Base-by-base conservation (phyloP, 1,139 yeast genomes). In the Chernovozyma sophiae-reginae region DNA sequence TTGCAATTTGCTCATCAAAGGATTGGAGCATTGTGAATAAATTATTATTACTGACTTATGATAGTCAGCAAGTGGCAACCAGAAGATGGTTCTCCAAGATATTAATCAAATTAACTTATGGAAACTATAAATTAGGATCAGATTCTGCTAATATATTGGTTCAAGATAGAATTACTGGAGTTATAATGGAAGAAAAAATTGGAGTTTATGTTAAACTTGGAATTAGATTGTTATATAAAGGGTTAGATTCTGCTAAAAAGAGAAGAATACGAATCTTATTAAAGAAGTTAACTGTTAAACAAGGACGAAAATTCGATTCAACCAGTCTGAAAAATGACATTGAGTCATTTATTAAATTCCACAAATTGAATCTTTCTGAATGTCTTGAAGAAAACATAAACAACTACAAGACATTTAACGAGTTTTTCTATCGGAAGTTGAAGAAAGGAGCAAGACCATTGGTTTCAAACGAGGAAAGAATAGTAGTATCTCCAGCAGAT, bases 71-170 rank as follows among this genome's bases (percentile, higher is more conserved):
- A 39, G 78, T 83, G 46, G 97, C 97, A 0, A 77, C 92, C 3
- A 81, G 86, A 48, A 77, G 92, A 44, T 89, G 97, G 97, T 86
- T 85, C 49, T 74, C 90, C 4, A 87, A 85, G 51, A 75, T 85
- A 3, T 66, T 89, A 42, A 84, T 89, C 38, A 90, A 87, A 53
- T 65, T 92, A 33, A 86, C 95, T 0, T 89, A 87, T 54, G 98
- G 98, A 0, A 83, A 84, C 48, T 85, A 89, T 55, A 79, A 81
- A 34, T 62, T 90, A 23, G 98, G 98, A 1, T 83, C 89, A 27
- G 86, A 90, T 53, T 86, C 94, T 33, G 98, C 97, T 12, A 90
- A 90, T 53, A 92, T 92, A 30, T 66, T 92, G 37, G 97, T 92
- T 3, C 97, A 92, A 56, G 97, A 92, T 58, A 69, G 98, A 45